A percentile compares a stretch with the other conserved stretches of the same genome.
Conservation (phyloP, 2,329 filamentous ascomycete species). For the Xylariaceae sp. region DNA sequence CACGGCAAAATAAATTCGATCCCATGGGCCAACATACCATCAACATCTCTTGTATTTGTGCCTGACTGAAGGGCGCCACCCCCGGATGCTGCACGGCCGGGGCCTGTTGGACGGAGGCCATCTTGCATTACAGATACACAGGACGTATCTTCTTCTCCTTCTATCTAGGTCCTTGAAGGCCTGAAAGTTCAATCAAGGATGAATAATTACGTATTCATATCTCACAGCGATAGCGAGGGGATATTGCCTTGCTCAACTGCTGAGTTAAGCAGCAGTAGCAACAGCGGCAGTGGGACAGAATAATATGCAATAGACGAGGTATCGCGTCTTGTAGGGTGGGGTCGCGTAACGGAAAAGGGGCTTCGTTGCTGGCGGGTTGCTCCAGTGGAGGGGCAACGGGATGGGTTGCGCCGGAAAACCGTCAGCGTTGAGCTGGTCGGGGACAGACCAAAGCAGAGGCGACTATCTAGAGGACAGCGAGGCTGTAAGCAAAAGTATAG, state of each 20-base stretch:
- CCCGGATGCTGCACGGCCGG: conserved; percentile 63
- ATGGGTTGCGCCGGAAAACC: conserved; percentile 6
- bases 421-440: conserved; percentile 6
- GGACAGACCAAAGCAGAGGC: background rate
- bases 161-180: conserved; percentile 20
- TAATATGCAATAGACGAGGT: background rate
- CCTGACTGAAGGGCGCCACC: conserved; percentile 60
- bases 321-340: conserved; percentile 1
- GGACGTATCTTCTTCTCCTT: conserved; percentile 6
- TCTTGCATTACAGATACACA: conserved; percentile 38
- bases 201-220: conserved; percentile 29
- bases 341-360: conserved; percentile 7
- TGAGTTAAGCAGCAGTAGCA: conserved; percentile 3
- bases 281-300: background rate
- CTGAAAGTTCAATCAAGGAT: conserved; percentile 19
- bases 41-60: conserved; percentile 71
- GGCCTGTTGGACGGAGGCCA: conserved; percentile 76
- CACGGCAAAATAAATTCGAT: background rate
- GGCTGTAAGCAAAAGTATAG: conserved; percentile 11
- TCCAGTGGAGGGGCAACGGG: conserved; percentile 3
- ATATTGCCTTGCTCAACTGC: conserved; percentile 10
- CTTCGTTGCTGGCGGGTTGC: conserved; percentile 21
- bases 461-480: conserved; percentile 11
- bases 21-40: conserved; percentile 39
- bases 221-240: conserved; percentile 21